A percentile compares a stretch with the other conserved stretches of the same genome.
Evolutionary conservation across 306 rosid species (phyloP).

Genomic region (Cucurbita moschata): DNA sequence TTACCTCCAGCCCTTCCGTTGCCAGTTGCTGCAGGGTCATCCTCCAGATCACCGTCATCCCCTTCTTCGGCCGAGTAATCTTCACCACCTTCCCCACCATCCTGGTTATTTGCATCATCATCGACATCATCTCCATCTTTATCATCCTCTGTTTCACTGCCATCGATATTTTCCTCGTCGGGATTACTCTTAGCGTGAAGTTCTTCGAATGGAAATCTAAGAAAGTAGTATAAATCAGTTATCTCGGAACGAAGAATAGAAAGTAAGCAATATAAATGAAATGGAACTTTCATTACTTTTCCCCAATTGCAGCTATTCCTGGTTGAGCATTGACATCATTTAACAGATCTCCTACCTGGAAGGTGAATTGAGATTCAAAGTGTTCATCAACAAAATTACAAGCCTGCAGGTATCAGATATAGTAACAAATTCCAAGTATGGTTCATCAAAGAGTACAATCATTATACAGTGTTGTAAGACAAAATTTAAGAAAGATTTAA

Average conservation of each 20-base stretch:
- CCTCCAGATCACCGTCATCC: conserved; percentile 41
- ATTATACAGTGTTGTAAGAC: background rate
- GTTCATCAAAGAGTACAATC: background rate
- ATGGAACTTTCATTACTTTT: conserved; percentile 26
- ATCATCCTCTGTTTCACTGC: conserved; percentile 69
- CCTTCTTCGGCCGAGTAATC: conserved; percentile 57
- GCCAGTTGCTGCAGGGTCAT: conserved; percentile 36
- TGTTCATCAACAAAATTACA: background rate
- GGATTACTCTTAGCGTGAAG: conserved; percentile 15
- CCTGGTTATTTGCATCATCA: conserved; percentile 26
- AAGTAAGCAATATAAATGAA: background rate
- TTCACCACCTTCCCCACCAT: conserved; percentile 42
- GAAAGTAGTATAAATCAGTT: conserved; percentile 6
- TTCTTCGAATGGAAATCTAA: conserved; percentile 57
- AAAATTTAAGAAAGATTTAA: background rate
- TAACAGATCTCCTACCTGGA: conserved; percentile 25
- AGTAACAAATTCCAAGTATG: background rate
- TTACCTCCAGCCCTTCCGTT: conserved; percentile 29
- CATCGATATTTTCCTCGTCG: conserved; percentile 48
- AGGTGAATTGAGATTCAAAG: background rate
- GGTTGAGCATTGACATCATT: conserved; percentile 19
- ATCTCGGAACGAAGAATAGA: background rate
- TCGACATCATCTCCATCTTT: conserved; percentile 14
- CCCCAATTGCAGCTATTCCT: conserved; percentile 22
- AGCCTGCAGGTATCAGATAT: background rate